Conservation (phyloP, 176 grass and related monocot genomes). For the Oryza meyeriana region DNA sequence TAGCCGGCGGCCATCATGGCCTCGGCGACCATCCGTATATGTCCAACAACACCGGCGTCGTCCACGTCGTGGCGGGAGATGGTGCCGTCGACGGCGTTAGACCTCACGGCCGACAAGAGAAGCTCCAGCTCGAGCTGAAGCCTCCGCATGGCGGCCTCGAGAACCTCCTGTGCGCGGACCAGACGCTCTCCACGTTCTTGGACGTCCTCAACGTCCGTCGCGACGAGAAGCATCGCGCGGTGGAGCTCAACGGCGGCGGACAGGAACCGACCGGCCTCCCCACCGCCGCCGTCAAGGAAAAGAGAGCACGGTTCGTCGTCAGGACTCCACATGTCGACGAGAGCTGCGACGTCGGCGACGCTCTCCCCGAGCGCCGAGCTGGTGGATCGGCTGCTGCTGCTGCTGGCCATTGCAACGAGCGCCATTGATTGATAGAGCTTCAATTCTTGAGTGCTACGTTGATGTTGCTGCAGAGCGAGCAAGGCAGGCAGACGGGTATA, state of each 20-base stretch:
- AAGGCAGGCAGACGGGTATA: no score
- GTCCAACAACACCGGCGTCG: not conserved
- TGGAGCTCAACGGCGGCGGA: not conserved
- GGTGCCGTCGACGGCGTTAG: not conserved
- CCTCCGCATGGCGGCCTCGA: not conserved
- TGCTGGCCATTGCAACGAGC: not conserved
- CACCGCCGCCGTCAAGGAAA: not conserved
- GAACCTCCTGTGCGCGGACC: not conserved
- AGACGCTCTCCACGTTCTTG: not conserved
- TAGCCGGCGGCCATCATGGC: conserved; percentile 75
- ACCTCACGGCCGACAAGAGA: not conserved
- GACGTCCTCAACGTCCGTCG: not conserved
- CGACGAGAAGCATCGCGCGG: not conserved
- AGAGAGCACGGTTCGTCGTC: not conserved
- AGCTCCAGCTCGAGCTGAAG: not conserved
- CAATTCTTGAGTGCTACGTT: not conserved
- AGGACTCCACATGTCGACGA: not conserved
- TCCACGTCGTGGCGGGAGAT: not conserved
- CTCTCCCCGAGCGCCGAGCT: not conserved
- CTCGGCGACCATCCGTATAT: conserved; percentile 18
- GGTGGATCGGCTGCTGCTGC: not conserved
- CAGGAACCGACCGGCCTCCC: not conserved
- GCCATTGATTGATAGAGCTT: not conserved
- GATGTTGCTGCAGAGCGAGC: not conserved
- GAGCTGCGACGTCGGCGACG: not conserved